Evolutionary conservation across 345 rosid species (phyloP).

Genomic region (Cardamine chenopodiifolia): DNA sequence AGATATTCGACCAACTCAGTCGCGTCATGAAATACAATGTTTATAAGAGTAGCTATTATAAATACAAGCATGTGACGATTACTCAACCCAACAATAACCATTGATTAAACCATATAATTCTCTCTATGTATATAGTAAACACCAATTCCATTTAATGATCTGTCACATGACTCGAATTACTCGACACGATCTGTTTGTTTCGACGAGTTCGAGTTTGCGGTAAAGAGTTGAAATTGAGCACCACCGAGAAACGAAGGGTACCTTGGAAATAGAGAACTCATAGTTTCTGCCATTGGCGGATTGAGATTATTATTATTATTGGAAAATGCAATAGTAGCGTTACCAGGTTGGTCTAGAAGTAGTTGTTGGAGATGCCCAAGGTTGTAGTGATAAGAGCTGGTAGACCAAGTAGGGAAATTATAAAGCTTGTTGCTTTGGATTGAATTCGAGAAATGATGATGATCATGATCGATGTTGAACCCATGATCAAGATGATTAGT

Average conservation of each 20-base stretch:
- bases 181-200: conserved; percentile 28
- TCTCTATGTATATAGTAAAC: not conserved
- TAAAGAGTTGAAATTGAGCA: conserved; percentile 50
- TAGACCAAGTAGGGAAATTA: conserved; percentile 39
- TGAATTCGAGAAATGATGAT: conserved; percentile 51
- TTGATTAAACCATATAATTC: conserved; percentile 4
- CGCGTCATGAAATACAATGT: not conserved
- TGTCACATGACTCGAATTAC: not conserved
- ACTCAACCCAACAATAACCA: conserved; percentile 9
- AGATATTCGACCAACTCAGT: not conserved
- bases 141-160: not conserved
- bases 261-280: conserved; percentile 53
- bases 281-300: conserved; percentile 38
- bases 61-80: conserved; percentile 3
- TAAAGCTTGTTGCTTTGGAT: conserved; percentile 38
- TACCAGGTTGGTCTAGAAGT: conserved; percentile 59
- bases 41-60: not conserved
- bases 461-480: conserved; percentile 36
- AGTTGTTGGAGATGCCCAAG: conserved; percentile 64
- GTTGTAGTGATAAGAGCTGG: conserved; percentile 48
- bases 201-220: conserved; percentile 34
- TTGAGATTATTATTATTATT: conserved; percentile 31
- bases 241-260: conserved; percentile 47
- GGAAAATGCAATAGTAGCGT: conserved; percentile 53
- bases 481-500: conserved; percentile 19